A percentile compares a stretch with the other conserved stretches of the same genome.
These are phyloP conservation scores for Gaertneriomyces sp. DNA, from an alignment of 192 early-diverging fungal genomes.

Conservation along the genomic window DNA sequence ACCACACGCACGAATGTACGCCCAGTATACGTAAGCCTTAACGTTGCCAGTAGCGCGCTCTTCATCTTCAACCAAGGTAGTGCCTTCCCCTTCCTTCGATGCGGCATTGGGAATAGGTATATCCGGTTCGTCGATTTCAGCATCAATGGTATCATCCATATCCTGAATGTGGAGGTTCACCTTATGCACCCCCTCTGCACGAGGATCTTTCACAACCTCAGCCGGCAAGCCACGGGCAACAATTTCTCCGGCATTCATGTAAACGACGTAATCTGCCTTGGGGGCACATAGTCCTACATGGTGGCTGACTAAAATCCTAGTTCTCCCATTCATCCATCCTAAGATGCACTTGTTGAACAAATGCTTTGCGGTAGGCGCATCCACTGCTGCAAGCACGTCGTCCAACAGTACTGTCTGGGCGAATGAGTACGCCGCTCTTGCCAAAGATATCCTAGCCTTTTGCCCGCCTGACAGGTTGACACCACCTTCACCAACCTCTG, in stretches of 20 bases:
- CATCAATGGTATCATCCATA: background rate
- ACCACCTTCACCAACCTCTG: slow-evolving; percentile 68
- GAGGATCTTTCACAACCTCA: slow-evolving; percentile 3
- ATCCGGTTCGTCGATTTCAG: background rate
- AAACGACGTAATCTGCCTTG: slow-evolving; percentile 26
- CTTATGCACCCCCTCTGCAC: background rate
- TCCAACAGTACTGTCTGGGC: slow-evolving; percentile 44
- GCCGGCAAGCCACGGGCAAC: background rate
- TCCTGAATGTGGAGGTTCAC: background rate
- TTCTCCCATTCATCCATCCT: slow-evolving; percentile 66
- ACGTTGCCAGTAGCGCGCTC: slow-evolving; percentile 38
- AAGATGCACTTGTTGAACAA: slow-evolving; percentile 68
- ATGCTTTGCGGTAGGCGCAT: slow-evolving; percentile 85
- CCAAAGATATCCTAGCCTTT: slow-evolving; percentile 80
- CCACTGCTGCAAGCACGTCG: slow-evolving; percentile 88
- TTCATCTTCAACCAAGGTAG: slow-evolving; percentile 45
- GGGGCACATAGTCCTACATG: slow-evolving; percentile 32
- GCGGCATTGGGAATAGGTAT: slow-evolving; percentile 5
- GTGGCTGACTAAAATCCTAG: slow-evolving; percentile 81
- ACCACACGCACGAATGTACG: slow-evolving; percentile 40
- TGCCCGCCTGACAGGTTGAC: slow-evolving; percentile 64
- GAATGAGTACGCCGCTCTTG: slow-evolving; percentile 40
- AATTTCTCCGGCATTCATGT: slow-evolving; percentile 24
- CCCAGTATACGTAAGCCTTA: slow-evolving; percentile 30
- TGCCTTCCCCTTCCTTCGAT: slow-evolving; percentile 20